Base-by-base conservation (phyloP, 2,329 filamentous ascomycete species). In the Trichoderma sp. region DNA sequence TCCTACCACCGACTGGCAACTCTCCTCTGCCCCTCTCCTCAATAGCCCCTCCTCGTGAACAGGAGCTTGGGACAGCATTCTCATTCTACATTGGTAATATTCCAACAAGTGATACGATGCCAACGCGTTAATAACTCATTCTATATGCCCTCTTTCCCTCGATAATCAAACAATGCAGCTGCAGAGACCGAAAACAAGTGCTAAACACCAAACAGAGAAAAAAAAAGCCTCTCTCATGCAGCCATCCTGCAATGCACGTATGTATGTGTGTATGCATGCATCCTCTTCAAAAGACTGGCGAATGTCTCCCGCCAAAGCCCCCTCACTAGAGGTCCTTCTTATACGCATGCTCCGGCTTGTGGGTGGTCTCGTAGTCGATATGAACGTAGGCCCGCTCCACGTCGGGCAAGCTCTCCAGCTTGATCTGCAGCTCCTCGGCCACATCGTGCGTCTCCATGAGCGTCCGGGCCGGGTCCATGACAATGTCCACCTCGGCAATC, bases 381-480 rank as follows among this genome's bases (percentile, higher is more conserved):
- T 99, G 95, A 21, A 98, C 95, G 75, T 97, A 98, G 0, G 93
- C 93, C 66, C 95, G 82, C 83, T 98, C 95, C 10, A 98, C 89
- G 74, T 97, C 90, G 0, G 95, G 94, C 68, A 99, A 78, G 64
- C 89, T 91, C 83, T 99, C 95, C 3, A 98, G 82, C 81, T 98
- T 98, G 68, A 90, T 90, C 82, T 99, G 95, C 71, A 99, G 82
- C 72, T 90, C 93, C 78, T 99, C 95, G 0, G 95, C 94, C 14
- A 97, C 87, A 73, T 99, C 95, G 76, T 99, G 95, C 0, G 93
- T 95, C 60, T 88, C 88, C 68, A 85, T 83, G 17, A 99, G 84
- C 2, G 87, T 86, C 63, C 88, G 85, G 1, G 86, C 81, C 0
- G 89, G 86, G 70, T 93, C 88, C 92, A 98, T 97, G 72, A 98